Percentiles rank a stretch among this genome's conserved stretches.
These are phyloP conservation scores for Schizophyllum commune DNA, from an alignment of 1,284 basidiomycete genomes.

Conservation along the genomic window DNA sequence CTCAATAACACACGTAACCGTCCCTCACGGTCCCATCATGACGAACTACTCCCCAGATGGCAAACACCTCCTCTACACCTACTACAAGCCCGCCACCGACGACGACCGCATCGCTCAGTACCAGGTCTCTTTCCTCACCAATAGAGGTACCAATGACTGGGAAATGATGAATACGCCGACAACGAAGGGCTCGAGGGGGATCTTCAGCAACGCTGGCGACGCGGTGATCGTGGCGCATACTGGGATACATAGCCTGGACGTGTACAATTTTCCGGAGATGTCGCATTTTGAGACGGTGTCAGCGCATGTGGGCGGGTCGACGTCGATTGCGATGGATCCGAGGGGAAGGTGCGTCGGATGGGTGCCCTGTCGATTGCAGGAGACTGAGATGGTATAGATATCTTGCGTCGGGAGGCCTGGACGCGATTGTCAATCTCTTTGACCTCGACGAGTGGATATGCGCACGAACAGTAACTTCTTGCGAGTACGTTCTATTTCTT, in stretches of 20 bases:
- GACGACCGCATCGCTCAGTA: constrained; percentile 48
- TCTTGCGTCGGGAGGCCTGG: constrained; percentile 68
- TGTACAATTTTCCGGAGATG: constrained; percentile 60
- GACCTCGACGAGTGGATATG: constrained; percentile 74
- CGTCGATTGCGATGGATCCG: constrained; percentile 66
- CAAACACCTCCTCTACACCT: constrained; percentile 52
- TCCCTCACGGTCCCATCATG: constrained; percentile 25
- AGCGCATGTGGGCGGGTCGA: constrained; percentile 71
- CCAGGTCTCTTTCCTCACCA: constrained; percentile 16
- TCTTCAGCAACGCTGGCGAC: constrained; percentile 67
- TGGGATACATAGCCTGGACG: constrained; percentile 53
- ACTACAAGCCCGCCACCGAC: constrained; percentile 31
- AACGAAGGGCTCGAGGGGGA: constrained; percentile 52
- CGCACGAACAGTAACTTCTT: constrained; percentile 61
- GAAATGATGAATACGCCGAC: constrained; percentile 54
- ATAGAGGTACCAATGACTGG: constrained; percentile 43
- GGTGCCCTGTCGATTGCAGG: neutral
- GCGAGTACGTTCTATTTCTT: constrained; percentile 51
- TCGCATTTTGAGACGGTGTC: constrained; percentile 47
- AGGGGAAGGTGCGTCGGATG: constrained; percentile 44
- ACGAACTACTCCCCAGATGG: constrained; percentile 69
- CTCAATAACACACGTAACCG: constrained; percentile 54
- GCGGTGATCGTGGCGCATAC: constrained; percentile 57
- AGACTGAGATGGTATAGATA: constrained; percentile 35
- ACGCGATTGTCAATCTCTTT: constrained; percentile 75